Percentiles rank a stretch among this genome's conserved stretches.
Conservation (phyloP, 2,329 filamentous ascomycete genomes). For the Beauveria varroae region DNA sequence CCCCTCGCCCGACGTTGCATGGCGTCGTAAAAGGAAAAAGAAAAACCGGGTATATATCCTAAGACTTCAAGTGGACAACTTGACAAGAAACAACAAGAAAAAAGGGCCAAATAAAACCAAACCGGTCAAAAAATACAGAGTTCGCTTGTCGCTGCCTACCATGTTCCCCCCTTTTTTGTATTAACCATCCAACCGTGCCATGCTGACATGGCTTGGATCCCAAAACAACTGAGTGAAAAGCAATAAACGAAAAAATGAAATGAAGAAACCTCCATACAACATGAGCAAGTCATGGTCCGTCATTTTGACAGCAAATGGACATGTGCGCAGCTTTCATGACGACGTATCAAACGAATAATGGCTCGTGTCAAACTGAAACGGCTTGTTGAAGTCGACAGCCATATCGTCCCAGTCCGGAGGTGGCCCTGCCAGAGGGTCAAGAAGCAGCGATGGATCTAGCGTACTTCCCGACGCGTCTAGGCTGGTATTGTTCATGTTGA, state of each 20-base stretch:
- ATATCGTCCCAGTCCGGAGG: slow-evolving; percentile 43
- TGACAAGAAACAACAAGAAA: slow-evolving; percentile 2
- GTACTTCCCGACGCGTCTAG: slow-evolving; percentile 16
- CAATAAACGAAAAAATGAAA: slow-evolving; percentile 6
- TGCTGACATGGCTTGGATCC: not conserved
- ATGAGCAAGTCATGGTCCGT: not conserved
- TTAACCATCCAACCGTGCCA: slow-evolving; percentile 3
- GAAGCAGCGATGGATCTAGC: slow-evolving; percentile 23
- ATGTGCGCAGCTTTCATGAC: not conserved
- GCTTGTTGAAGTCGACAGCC: slow-evolving; percentile 42
- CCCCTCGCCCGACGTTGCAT: not conserved
- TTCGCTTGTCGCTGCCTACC: slow-evolving; percentile 7
- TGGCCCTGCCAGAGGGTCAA: slow-evolving; percentile 18
- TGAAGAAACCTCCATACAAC: not conserved
- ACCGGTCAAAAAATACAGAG: slow-evolving; percentile 5
- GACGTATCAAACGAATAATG: slow-evolving; percentile 26
- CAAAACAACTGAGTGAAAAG: slow-evolving; percentile 6
- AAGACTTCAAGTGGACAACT: slow-evolving; percentile 8
- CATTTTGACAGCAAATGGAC: not conserved
- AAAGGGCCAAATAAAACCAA: slow-evolving; percentile 3
- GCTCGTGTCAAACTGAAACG: slow-evolving; percentile 43
- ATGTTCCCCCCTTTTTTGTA: slow-evolving; percentile 1
- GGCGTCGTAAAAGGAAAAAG: not conserved
- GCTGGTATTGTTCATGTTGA: slow-evolving; percentile 33
- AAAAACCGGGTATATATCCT: slow-evolving; percentile 14